Conservation (phyloP, 2,329 filamentous ascomycete genomes). For the Pleurostoma richardsiae region DNA sequence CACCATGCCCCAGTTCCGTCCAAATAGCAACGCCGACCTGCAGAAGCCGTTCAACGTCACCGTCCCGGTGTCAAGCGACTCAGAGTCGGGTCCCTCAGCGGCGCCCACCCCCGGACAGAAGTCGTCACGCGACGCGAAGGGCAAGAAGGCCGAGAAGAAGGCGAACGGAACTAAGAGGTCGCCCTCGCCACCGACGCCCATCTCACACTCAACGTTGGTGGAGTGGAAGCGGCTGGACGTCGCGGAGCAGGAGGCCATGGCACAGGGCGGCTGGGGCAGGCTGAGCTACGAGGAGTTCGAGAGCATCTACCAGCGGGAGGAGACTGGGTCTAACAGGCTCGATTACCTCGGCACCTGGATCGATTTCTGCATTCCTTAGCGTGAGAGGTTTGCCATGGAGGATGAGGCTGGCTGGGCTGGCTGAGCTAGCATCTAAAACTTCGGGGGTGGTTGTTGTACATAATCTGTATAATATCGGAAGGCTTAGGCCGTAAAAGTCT, state of each 20-base stretch:
- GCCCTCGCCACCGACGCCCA: slow-evolving; percentile 13
- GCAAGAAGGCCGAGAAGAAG: slow-evolving; percentile 6
- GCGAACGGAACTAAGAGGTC: slow-evolving; percentile 14
- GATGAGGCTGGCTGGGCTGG: background rate
- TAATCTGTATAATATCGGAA: too few species aligned
- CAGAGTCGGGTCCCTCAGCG: background rate
- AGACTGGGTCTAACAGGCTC: slow-evolving; percentile 57
- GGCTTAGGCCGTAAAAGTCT: too few species aligned
- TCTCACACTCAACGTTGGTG: slow-evolving; percentile 30
- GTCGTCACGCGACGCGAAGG: background rate
- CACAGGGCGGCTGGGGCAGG: slow-evolving; percentile 73
- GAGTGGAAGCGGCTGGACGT: slow-evolving; percentile 54
- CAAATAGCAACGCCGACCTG: slow-evolving; percentile 37
- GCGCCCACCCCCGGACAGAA: background rate
- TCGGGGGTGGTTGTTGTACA: too few species aligned
- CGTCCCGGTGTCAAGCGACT: background rate
- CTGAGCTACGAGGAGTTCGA: slow-evolving; percentile 79
- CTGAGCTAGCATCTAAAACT: too few species aligned
- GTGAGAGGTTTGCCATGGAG: background rate
- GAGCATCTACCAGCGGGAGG: slow-evolving; percentile 63
- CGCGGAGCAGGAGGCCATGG: slow-evolving; percentile 63
- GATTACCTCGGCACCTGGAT: slow-evolving; percentile 90
- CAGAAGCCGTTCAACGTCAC: background rate
- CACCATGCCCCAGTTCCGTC: slow-evolving; percentile 65
- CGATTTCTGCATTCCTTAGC: slow-evolving; percentile 66